phyloP scores from a whole-genome alignment of 768 basidiomycete genomes.

The Tulasnella sp. region DNA sequence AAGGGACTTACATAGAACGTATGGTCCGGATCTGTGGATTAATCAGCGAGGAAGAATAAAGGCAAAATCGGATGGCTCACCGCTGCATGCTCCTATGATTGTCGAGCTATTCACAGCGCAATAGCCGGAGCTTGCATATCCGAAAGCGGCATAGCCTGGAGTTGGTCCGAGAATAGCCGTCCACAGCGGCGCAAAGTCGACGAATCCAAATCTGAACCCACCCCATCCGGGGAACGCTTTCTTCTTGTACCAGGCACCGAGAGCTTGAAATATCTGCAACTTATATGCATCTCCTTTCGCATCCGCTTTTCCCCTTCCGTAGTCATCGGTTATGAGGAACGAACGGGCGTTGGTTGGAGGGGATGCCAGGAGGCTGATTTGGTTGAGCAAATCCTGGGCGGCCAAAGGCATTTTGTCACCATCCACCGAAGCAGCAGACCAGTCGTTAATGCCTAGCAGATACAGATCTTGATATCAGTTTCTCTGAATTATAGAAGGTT shows the following conservation, averaged over 20 bases:
- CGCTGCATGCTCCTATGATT: constrained; percentile 18
- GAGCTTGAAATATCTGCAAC: constrained; percentile 36
- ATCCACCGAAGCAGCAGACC: constrained; percentile 1
- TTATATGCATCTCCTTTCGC: constrained; percentile 39
- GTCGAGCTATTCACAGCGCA: constrained; percentile 24
- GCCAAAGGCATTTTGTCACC: constrained; percentile 15
- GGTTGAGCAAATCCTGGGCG: constrained; percentile 29
- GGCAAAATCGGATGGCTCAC: no score
- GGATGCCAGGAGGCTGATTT: constrained; percentile 37
- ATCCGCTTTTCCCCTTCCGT: constrained; percentile 37
- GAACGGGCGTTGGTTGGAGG: constrained; percentile 42
- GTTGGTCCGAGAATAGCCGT: constrained; percentile 32
- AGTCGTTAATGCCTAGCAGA: no score
- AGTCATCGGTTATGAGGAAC: constrained; percentile 41
- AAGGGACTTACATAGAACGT: constrained; percentile 45
- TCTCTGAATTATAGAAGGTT: no score
- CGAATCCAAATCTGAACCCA: constrained; percentile 1
- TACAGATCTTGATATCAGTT: no score
- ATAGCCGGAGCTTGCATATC: constrained; percentile 35
- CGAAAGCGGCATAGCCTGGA: constrained; percentile 41
- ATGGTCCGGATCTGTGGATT: constrained; percentile 35
- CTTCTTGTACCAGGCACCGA: constrained; percentile 23
- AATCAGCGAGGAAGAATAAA: no score
- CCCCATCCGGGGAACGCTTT: background rate
- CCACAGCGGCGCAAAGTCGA: background rate